Conservation (phyloP, 2,329 filamentous ascomycete genomes). For the Cercospora sp. region DNA sequence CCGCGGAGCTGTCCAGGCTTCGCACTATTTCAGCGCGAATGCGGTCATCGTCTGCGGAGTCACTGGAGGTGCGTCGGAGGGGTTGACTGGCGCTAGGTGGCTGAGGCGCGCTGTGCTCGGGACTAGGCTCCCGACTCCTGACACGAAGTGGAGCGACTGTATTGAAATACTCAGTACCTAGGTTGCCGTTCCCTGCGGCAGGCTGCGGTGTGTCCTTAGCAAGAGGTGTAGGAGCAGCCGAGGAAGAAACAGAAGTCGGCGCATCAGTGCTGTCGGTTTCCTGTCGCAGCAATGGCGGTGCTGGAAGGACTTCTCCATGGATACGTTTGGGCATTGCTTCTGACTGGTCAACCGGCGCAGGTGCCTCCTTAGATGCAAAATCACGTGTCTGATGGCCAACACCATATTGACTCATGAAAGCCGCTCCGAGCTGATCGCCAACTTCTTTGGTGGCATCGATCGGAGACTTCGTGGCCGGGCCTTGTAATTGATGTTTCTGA, state of each 20-base stretch:
- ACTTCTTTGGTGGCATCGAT: constrained; percentile 49
- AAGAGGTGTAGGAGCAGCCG: constrained; percentile 47
- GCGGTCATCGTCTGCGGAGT: constrained; percentile 57
- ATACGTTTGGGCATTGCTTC: constrained; percentile 24
- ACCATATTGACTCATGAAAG: constrained; percentile 45
- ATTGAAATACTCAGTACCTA: constrained; percentile 24
- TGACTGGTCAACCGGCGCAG: constrained; percentile 31
- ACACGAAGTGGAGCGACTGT: constrained; percentile 26
- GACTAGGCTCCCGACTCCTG: constrained; percentile 32
- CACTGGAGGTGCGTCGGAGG: constrained; percentile 18
- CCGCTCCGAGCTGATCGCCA: constrained; percentile 51
- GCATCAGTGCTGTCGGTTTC: constrained; percentile 27
- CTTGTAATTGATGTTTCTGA: constrained; percentile 25
- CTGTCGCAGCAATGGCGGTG: constrained; percentile 23
- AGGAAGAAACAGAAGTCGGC: constrained; percentile 28
- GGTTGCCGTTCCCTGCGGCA: constrained; percentile 23
- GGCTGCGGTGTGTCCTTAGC: constrained; percentile 42
- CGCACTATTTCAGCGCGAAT: constrained; percentile 73
- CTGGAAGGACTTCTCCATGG: constrained; percentile 23
- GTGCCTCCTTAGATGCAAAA: constrained; percentile 34
- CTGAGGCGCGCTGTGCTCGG: constrained; percentile 22
- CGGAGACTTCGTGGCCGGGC: constrained; percentile 12
- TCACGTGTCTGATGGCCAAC: constrained; percentile 38
- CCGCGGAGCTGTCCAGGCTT: constrained; percentile 49
- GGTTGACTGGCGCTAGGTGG: constrained; percentile 7